phyloP scores from a whole-genome alignment of 1,139 yeast genomes.

The Blastobotrys illinoisensis region DNA sequence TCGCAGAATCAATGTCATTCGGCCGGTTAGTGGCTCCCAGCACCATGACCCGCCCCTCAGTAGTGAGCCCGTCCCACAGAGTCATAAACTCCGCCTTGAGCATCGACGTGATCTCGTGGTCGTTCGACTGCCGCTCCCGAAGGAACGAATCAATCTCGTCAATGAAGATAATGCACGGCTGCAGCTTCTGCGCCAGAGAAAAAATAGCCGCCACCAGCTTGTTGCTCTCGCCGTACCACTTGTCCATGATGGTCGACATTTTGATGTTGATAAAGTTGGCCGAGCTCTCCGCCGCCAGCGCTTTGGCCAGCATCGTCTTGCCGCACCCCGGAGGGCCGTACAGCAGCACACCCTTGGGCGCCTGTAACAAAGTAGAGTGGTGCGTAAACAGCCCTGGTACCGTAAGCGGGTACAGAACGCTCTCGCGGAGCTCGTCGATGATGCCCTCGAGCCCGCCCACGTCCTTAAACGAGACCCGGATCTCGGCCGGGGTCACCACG shows the following conservation, averaged over 20 bases:
- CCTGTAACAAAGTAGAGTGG: slow-evolving; percentile 53
- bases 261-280: slow-evolving; percentile 89
- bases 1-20: slow-evolving; percentile 86
- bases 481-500: slow-evolving; percentile 82
- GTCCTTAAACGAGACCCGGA: slow-evolving; percentile 67
- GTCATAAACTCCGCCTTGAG: slow-evolving; percentile 97
- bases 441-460: slow-evolving; percentile 84
- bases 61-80: slow-evolving; percentile 86
- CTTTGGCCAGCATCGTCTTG: slow-evolving; percentile 95
- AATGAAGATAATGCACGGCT: slow-evolving; percentile 91
- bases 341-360: slow-evolving; percentile 90
- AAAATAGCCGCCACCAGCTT: slow-evolving; percentile 92
- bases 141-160: slow-evolving; percentile 95
- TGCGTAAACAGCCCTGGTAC: slow-evolving; percentile 33
- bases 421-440: slow-evolving; percentile 78
- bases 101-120: slow-evolving; percentile 95
- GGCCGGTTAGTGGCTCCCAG: slow-evolving; percentile 95
- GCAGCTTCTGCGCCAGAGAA: slow-evolving; percentile 80
- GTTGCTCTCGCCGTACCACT: slow-evolving; percentile 97
- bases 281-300: slow-evolving; percentile 85
- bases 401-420: slow-evolving; percentile 83
- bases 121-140: slow-evolving; percentile 76
- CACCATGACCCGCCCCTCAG: slow-evolving; percentile 75
- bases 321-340: slow-evolving; percentile 99
- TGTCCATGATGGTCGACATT: slow-evolving; percentile 94